Conservation (phyloP, 805 yeast species). For the Candida oleophila region DNA sequence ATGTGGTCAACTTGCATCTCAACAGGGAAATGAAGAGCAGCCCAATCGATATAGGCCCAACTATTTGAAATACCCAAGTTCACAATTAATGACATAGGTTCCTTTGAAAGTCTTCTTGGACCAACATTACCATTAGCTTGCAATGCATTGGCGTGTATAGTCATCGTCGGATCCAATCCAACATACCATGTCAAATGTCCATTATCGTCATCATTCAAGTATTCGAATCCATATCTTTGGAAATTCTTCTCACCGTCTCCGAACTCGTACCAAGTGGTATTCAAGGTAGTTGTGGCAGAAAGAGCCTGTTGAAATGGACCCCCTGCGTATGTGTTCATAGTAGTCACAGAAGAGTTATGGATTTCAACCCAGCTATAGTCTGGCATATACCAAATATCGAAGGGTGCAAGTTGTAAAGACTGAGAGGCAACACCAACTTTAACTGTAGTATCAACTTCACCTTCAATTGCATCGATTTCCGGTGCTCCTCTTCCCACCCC, state of each 20-base stretch:
- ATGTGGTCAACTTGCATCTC: constrained; percentile 77
- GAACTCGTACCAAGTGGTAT: constrained; percentile 74
- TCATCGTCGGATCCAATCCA: constrained; percentile 70
- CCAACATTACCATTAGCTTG: constrained; percentile 88
- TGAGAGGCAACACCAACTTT: constrained; percentile 76
- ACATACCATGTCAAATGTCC: constrained; percentile 86
- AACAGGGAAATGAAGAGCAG: constrained; percentile 69
- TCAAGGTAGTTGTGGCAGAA: constrained; percentile 75
- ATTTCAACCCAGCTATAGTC: constrained; percentile 78
- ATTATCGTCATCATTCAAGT: constrained; percentile 58
- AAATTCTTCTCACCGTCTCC: constrained; percentile 49
- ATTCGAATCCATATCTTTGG: constrained; percentile 79
- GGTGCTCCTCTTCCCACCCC: constrained; percentile 95
- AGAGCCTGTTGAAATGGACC: constrained; percentile 93
- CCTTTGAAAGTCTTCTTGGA: constrained; percentile 75
- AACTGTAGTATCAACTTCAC: constrained; percentile 55
- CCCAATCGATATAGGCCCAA: constrained; percentile 94
- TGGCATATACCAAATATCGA: constrained; percentile 90
- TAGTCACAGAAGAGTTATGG: constrained; percentile 62
- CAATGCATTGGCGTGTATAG: constrained; percentile 66
- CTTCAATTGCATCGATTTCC: constrained; percentile 90
- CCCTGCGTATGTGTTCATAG: constrained; percentile 87
- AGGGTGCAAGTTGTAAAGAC: constrained; percentile 90
- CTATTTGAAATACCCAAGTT: constrained; percentile 84
- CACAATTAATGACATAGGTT: constrained; percentile 85